Base-by-base conservation (phyloP, 164 flowering plant genomes). In the Chloranthus sessilifolius region DNA sequence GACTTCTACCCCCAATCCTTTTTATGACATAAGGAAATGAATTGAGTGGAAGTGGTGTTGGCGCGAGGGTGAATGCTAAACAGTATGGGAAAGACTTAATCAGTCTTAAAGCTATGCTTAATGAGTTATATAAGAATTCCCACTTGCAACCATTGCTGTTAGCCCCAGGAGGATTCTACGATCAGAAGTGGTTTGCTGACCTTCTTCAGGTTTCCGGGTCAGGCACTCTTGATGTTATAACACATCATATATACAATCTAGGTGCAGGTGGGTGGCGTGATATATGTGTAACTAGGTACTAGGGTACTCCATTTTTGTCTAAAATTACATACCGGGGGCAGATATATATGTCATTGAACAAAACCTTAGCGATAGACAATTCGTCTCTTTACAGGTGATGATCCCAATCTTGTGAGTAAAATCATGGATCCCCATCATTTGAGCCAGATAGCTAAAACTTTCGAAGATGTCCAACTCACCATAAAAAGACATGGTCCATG, bases 161-260 rank as follows among this genome's bases (percentile, higher is more conserved):
- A 44, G 99, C 94, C 42, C 96, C 99, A 2, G 99, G 95, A 60
- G 96, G 99, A 28, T 88, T 88, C 66, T 88, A 59, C 59, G 74
- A 82, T 15, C 53, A 52, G 34, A 45, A 61, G 16, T 92, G 99
- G 99, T 92, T 36, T 59, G 51, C 72, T 39, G 64, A 67, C 68
- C 66, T 82, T 58, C 96, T 92, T 52, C 69, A 86, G 40, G 75
- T 73, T 36, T 77, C 99, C 2, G 96, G 99, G 29, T 29, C 84
- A 25, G 29, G 50, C 9, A 59, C 72, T 19, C 64, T 88, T 53
- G 62, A 84, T 66, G 72, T 45, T 10, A n/a, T 92, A 49, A 76
- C 94, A 21, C 95, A 86, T 72, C 99, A 88, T 53, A 75, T 88
- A 38, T 88, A 92, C 65, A 83, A 81, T 60, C 71, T 83, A 7